phyloP scores from a whole-genome alignment of 225 moss, liverwort and hornwort genomes.

The Pseudoscleropodium purum region DNA sequence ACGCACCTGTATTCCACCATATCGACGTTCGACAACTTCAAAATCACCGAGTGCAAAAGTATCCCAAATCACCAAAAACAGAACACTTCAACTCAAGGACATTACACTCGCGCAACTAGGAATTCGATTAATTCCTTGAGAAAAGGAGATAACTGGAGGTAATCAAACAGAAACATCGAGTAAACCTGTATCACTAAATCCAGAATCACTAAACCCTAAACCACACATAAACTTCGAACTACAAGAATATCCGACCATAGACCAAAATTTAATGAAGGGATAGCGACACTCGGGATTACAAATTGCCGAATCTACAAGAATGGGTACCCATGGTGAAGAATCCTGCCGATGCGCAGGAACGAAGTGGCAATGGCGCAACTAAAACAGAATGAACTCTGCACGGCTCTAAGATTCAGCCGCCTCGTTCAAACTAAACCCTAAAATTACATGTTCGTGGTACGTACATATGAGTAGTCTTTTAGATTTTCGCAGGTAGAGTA shows the following conservation, averaged over 20 bases:
- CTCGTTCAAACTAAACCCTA: background rate
- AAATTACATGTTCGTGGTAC: background rate
- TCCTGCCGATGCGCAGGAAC: background rate
- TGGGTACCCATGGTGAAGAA: background rate
- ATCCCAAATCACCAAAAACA: background rate
- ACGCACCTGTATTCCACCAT: conserved; percentile 29
- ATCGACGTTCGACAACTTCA: background rate
- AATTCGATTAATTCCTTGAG: background rate
- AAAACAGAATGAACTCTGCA: background rate
- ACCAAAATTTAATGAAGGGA: background rate
- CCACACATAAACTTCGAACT: background rate
- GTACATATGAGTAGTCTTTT: background rate
- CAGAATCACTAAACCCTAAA: background rate
- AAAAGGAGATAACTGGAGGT: background rate
- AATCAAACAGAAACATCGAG: background rate
- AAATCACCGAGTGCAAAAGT: background rate
- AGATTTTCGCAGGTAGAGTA: background rate
- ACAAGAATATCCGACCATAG: background rate
- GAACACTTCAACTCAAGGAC: background rate
- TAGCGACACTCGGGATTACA: no score
- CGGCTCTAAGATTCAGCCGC: background rate
- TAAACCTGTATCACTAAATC: background rate
- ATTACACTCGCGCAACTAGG: background rate
- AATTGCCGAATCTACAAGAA: background rate
- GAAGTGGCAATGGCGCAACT: background rate